Conservation (phyloP, 495 filamentous ascomycete genomes). For the Penicillium crystallinum region DNA sequence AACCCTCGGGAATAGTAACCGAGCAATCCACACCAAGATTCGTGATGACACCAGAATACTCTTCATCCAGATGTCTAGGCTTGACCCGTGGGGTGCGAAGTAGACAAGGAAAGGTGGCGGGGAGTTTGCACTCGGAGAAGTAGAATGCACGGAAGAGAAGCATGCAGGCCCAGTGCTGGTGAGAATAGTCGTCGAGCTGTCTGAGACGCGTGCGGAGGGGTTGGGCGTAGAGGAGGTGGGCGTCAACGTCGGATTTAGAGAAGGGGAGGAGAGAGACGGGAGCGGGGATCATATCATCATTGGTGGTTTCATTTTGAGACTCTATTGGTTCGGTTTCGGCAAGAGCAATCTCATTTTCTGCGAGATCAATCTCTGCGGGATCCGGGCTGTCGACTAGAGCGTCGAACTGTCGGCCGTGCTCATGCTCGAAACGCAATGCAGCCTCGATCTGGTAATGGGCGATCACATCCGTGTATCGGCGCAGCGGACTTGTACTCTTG, state of each 20-base stretch:
- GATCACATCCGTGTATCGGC: conserved; percentile 78
- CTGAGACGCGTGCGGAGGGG: conserved; percentile 31
- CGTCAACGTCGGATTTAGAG: conserved; percentile 49
- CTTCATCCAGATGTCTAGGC: conserved; percentile 28
- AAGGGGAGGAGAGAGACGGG: conserved; percentile 55
- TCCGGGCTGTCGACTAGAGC: conserved; percentile 20
- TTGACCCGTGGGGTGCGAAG: conserved; percentile 34
- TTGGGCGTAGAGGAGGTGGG: conserved; percentile 29
- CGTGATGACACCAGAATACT: conserved; percentile 26
- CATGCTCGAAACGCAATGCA: conserved; percentile 64
- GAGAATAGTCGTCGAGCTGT: conserved; percentile 30
- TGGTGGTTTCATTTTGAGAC: neutral
- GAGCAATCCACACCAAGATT: conserved; percentile 32
- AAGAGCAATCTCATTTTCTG: neutral
- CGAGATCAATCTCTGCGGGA: neutral
- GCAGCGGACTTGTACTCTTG: conserved; percentile 80
- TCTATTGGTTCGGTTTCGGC: conserved; percentile 15
- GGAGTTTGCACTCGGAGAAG: conserved; percentile 61
- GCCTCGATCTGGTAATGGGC: conserved; percentile 89
- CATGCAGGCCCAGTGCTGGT: conserved; percentile 59
- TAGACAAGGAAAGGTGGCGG: conserved; percentile 54
- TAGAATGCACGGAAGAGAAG: conserved; percentile 71
- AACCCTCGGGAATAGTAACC: conserved; percentile 23
- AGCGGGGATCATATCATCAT: neutral
- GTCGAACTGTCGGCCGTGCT: conserved; percentile 48